Evolutionary conservation across 2,329 filamentous ascomycete genomes (phyloP).

Genomic region (Cordyceps farinosa): DNA sequence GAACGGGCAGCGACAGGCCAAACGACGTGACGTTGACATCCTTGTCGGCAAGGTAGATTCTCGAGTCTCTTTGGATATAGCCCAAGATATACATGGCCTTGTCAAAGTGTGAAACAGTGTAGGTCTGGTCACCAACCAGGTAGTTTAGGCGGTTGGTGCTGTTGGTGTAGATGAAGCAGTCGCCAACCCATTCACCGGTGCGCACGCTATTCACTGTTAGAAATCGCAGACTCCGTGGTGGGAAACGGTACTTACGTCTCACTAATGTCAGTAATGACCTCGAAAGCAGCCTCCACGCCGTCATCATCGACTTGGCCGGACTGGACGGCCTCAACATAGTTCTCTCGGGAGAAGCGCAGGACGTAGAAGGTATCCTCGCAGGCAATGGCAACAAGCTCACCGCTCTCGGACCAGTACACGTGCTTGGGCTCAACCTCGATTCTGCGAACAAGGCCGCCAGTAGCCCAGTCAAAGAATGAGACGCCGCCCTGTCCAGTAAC

Average conservation of each 20-base stretch:
- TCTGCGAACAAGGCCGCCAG: conserved; percentile 79
- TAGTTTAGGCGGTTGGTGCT: conserved; percentile 95
- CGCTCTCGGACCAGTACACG: conserved; percentile 97
- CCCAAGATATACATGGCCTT: conserved; percentile 91
- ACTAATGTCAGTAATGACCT: conserved; percentile 92
- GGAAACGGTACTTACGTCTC: conserved; percentile 59
- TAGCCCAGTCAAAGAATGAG: conserved; percentile 95
- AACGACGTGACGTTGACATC: conserved; percentile 91
- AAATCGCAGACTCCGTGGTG: not conserved
- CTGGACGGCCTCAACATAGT: conserved; percentile 79
- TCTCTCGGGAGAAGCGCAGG: conserved; percentile 83
- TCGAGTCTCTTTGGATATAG: conserved; percentile 92
- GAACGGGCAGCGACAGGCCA: conserved; percentile 81
- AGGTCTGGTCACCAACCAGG: conserved; percentile 94
- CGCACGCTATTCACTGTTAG: conserved; percentile 59
- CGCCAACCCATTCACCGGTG: conserved; percentile 95
- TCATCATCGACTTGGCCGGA: conserved; percentile 80
- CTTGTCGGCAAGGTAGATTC: conserved; percentile 93
- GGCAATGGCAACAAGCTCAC: conserved; percentile 86
- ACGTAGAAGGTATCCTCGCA: conserved; percentile 97
- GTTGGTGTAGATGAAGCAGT: conserved; percentile 99
- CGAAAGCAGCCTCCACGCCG: conserved; percentile 92
- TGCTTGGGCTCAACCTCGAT: conserved; percentile 76
- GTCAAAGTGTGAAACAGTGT: conserved; percentile 96
- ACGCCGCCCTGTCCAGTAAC: conserved; percentile 94